These are phyloP conservation scores for Zalaria sp. DNA, from an alignment of 2,329 filamentous ascomycete genomes.

Conservation along the genomic window DNA sequence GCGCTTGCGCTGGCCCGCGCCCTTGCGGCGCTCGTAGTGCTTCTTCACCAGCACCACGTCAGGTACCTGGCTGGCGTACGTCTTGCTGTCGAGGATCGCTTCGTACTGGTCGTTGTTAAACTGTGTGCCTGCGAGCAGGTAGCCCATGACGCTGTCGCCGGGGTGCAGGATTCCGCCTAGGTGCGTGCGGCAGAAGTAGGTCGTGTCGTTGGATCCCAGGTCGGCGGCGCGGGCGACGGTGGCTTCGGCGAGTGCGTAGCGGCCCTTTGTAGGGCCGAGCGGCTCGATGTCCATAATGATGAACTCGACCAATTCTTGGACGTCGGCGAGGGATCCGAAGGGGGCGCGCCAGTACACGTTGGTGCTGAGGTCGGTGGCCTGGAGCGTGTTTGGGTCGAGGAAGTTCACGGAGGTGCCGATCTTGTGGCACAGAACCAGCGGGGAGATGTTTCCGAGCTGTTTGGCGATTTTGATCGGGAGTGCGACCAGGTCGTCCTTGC, in stretches of 20 bases:
- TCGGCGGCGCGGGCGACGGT: slow-evolving; percentile 80
- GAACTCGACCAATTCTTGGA: slow-evolving; percentile 78
- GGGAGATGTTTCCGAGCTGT: slow-evolving; percentile 74
- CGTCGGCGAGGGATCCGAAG: slow-evolving; percentile 71
- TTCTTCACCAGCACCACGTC: slow-evolving; percentile 97
- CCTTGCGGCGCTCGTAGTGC: slow-evolving; percentile 74
- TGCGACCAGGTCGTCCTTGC: slow-evolving; percentile 94
- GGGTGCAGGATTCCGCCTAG: slow-evolving; percentile 72
- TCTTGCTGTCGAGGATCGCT: slow-evolving; percentile 62
- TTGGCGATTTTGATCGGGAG: slow-evolving; percentile 82
- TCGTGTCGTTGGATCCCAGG: slow-evolving; percentile 70
- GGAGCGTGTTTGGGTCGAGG: slow-evolving; percentile 78
- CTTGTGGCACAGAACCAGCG: slow-evolving; percentile 71
- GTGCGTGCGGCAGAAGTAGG: slow-evolving; percentile 84
- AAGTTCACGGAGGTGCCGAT: slow-evolving; percentile 84
- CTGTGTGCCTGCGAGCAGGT: slow-evolving; percentile 74
- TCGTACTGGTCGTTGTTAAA: slow-evolving; percentile 86
- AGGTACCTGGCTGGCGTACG: slow-evolving; percentile 66
- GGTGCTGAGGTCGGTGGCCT: slow-evolving; percentile 73
- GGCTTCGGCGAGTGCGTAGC: slow-evolving; percentile 72
- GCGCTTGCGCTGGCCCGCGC: slow-evolving; percentile 35
- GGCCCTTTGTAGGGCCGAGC: slow-evolving; percentile 55
- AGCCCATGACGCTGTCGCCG: slow-evolving; percentile 91
- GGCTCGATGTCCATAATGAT: slow-evolving; percentile 90
- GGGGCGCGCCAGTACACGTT: slow-evolving; percentile 83